Base-by-base conservation (phyloP, 2,329 filamentous ascomycete species). In the Huntiella decipiens region DNA sequence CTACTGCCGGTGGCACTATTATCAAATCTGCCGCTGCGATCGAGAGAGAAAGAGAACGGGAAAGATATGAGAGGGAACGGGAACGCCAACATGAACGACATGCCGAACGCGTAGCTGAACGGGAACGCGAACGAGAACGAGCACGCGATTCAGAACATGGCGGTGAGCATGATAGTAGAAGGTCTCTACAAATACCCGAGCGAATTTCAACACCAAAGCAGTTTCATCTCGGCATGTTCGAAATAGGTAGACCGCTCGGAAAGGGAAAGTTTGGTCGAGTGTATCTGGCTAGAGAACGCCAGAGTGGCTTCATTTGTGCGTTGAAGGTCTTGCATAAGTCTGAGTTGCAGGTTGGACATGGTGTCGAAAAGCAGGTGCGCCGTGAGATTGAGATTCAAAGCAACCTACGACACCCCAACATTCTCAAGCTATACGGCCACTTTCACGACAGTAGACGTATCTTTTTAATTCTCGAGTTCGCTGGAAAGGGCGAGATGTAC, bases 181-280 rank as follows among this genome's bases (percentile, higher is more conserved):
- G 68, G 52, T 67, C 69, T 17, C 58, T 64, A 39, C 58, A 66
- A 6, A 60, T 79, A 46, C 65, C 71, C 48, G 69, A 78, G 41
- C 74, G 79, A 56, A 70, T 75, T 34, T 56, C 60, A 51, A 48
- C 65, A 15, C 71, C 70, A 38, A 77, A 74, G 54, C 62, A 85
- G 54, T 87, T 87, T 63, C 84, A 93, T 58, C 74, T 94, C 3
- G 82, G 84, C 62, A 92, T 92, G 83, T 93, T 93, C 60, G 86
- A 94, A 61, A 93, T 92, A 52, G 83, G 83, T 35, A 81, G 84
- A 54, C 82, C 83, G 1, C 67, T 92, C 3, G 83, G 83, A 45
- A 91, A 91, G 63, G 83, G 83, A 52, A 92, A 91, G 59, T 92
- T 91, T 56, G 83, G 83, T 1, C 74, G 83, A 39, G 84, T 92